A percentile compares a stretch with the other conserved stretches of the same genome.
These are phyloP conservation scores for Lodderomyces beijingensis DNA, from an alignment of 1,139 yeast genomes.

Conservation along the genomic window DNA sequence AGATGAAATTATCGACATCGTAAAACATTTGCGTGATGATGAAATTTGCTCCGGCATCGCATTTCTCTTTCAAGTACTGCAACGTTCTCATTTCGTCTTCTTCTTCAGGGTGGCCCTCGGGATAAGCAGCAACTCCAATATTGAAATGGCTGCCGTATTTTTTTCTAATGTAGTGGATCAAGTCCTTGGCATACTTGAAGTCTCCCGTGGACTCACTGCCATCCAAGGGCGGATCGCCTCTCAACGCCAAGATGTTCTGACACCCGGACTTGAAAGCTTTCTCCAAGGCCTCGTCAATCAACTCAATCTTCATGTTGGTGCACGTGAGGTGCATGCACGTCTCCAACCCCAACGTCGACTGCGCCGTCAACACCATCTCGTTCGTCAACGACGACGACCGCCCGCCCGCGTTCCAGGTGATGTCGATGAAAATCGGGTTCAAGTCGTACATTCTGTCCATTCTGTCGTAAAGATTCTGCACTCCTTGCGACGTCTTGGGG, in stretches of 20 bases:
- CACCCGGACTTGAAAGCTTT: conserved; percentile 91
- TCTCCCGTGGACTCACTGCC: conserved; percentile 62
- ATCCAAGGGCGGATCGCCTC: conserved; percentile 84
- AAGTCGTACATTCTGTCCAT: conserved; percentile 97
- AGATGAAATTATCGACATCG: conserved; percentile 78
- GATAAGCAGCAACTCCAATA: conserved; percentile 91
- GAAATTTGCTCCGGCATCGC: conserved; percentile 91
- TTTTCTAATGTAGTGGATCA: conserved; percentile 69
- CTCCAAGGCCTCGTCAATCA: conserved; percentile 80
- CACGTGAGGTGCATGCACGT: conserved; percentile 98
- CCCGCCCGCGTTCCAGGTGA: conserved; percentile 99
- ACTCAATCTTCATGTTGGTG: conserved; percentile 82
- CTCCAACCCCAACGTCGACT: conserved; percentile 87
- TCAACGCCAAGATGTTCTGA: conserved; percentile 78
- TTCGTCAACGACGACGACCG: conserved; percentile 73
- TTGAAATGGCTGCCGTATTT: conserved; percentile 79
- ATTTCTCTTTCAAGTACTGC: conserved; percentile 72
- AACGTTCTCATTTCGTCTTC: conserved; percentile 53
- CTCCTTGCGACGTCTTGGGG: conserved; percentile 97
- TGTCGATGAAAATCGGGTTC: conserved; percentile 88
- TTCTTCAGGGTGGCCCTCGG: conserved; percentile 94
- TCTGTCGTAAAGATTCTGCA: conserved; percentile 90
- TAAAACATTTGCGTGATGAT: conserved; percentile 91
- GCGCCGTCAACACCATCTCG: conserved; percentile 89
- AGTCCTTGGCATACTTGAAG: conserved; percentile 78